phyloP scores from a whole-genome alignment of 805 yeast species.

The Phaffomyces antillensis region DNA sequence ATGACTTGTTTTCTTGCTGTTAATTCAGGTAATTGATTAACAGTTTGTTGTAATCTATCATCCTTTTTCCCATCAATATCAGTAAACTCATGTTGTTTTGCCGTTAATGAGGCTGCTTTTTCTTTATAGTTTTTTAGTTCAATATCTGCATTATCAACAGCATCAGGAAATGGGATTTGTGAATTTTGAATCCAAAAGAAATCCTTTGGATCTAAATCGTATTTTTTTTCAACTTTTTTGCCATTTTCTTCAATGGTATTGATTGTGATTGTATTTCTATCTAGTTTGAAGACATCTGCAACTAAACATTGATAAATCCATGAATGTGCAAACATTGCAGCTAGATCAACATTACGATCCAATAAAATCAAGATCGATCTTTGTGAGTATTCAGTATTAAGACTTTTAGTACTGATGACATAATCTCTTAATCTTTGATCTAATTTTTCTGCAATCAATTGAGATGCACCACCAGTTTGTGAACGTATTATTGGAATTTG shows the following conservation, averaged over 20 bases:
- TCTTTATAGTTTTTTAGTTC: slow-evolving; percentile 76
- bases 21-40: slow-evolving; percentile 85
- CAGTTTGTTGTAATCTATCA: slow-evolving; percentile 72
- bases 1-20: slow-evolving; percentile 81
- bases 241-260: slow-evolving; percentile 30
- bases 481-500: slow-evolving; percentile 87
- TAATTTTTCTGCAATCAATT: slow-evolving; percentile 79
- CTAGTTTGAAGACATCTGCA: slow-evolving; percentile 79
- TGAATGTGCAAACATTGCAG: slow-evolving; percentile 92
- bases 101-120: slow-evolving; percentile 83
- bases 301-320: slow-evolving; percentile 98
- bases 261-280: slow-evolving; percentile 74
- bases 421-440: slow-evolving; percentile 83
- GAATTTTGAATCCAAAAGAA: slow-evolving; percentile 86
- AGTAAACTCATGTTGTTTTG: slow-evolving; percentile 61
- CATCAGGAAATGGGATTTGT: slow-evolving; percentile 92
- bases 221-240: slow-evolving; percentile 42
- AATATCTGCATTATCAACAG: slow-evolving; percentile 91
- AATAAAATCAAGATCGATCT: slow-evolving; percentile 74
- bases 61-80: slow-evolving; percentile 58
- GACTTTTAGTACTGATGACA: slow-evolving; percentile 52
- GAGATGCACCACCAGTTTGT: slow-evolving; percentile 92
- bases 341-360: slow-evolving; percentile 85
- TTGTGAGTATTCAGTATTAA: slow-evolving; percentile 30
- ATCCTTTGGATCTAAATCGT: slow-evolving; percentile 89